Base-by-base conservation (phyloP, 495 filamentous ascomycete genomes). In the Penicillium pancosmium region DNA sequence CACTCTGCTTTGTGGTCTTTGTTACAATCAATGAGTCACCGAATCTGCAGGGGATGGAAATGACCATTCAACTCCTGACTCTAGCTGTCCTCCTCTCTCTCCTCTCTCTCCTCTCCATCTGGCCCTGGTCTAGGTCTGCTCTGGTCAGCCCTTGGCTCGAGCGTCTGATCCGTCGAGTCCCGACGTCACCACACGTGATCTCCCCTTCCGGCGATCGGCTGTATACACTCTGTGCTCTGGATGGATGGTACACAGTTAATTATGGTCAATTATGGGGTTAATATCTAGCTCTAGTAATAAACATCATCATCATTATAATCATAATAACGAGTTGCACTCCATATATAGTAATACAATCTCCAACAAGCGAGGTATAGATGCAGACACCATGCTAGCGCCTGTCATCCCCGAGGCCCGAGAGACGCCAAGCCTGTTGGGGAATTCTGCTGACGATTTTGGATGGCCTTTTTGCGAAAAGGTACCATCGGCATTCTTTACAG, bases 151-250 rank as follows among this genome's bases (percentile, higher is more conserved):
- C 56, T 59, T 63, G 48, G 47, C 61, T 33, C 41, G 9, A 49
- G 46, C 43, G 54, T 56, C 40, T 60, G 57, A 63, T 54, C 41
- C 36, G 52, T 59, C 54, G 56, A 56, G 52, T 52, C 56, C 51
- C 52, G 52, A 63, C 61, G 61, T 63, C 56, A 63, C 60, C 50
- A 3, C 60, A 62, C 60, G 60, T 62, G 60, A 62, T 34, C 40
- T 36, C 4, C 41, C 50, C 18, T 27, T 55, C 27, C 57, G 56
- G 50, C 36, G 40, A 12, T 33, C 27, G 27, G 27, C 8, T 31
- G 27, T 31, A 31, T 31, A 31, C 27, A 31, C 6, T 4, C 23
- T 23, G 23, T 23, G 23, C 3, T 23, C 2, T 23, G 23, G 23
- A 23, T 23, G 23, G 23, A 23, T 23, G 23, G 23, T 31, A 8